phyloP scores from a whole-genome alignment of 2,329 filamentous ascomycete genomes.

The Penicillium occitanis region DNA sequence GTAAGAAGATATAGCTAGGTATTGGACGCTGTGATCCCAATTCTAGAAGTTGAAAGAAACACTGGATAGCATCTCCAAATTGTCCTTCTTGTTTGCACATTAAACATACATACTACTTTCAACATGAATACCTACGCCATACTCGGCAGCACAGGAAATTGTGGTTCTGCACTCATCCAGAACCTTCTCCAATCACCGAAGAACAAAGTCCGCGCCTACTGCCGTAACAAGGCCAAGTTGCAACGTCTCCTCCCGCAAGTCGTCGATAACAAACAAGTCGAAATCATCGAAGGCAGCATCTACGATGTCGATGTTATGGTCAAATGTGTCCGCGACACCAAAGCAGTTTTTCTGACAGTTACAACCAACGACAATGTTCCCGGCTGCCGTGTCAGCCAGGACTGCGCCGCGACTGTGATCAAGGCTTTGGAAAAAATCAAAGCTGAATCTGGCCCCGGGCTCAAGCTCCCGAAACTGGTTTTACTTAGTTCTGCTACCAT shows the following conservation, averaged over 20 bases:
- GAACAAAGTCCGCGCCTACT: slow-evolving; percentile 44
- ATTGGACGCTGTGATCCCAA: background rate
- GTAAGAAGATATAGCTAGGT: background rate
- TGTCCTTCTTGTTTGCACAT: background rate
- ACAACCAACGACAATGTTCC: slow-evolving; percentile 49
- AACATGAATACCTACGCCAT: slow-evolving; percentile 41
- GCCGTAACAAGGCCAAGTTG: slow-evolving; percentile 47
- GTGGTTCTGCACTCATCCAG: slow-evolving; percentile 44
- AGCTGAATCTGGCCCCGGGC: slow-evolving; percentile 14
- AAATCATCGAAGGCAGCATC: slow-evolving; percentile 47
- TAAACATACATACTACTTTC: background rate
- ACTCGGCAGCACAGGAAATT: slow-evolving; percentile 48
- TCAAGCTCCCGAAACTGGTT: slow-evolving; percentile 41
- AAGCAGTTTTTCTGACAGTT: slow-evolving; percentile 44
- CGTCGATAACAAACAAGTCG: slow-evolving; percentile 33
- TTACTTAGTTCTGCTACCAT: slow-evolving; percentile 47
- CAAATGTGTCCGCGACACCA: slow-evolving; percentile 33
- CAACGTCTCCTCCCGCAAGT: slow-evolving; percentile 35
- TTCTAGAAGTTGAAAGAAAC: background rate
- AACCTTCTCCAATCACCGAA: slow-evolving; percentile 34
- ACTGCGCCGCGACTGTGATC: slow-evolving; percentile 40
- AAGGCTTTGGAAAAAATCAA: slow-evolving; percentile 24
- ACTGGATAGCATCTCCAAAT: background rate
- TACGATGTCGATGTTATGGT: slow-evolving; percentile 41
- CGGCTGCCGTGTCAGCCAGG: slow-evolving; percentile 38